phyloP scores from a whole-genome alignment of 2,329 filamentous ascomycete genomes.

The Aspergillus pseudonomiae region DNA sequence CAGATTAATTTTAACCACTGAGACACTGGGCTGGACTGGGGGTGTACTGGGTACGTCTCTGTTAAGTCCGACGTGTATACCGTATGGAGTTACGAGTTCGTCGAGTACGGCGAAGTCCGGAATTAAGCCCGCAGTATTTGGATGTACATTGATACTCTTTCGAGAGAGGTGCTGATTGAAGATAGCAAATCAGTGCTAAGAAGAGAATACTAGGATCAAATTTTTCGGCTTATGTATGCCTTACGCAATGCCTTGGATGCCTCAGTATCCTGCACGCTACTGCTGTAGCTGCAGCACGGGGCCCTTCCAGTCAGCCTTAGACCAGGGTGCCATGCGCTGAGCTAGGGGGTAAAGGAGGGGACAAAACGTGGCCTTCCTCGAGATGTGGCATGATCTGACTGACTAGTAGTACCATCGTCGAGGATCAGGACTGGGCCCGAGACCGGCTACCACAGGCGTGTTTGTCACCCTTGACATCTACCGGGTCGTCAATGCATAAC shows the following conservation, averaged over 20 bases:
- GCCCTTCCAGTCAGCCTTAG: not conserved
- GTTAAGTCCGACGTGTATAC: not conserved
- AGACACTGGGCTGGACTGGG: not conserved
- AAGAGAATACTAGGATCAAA: not conserved
- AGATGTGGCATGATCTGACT: conserved; percentile 7
- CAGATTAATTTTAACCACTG: not conserved
- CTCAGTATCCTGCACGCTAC: not conserved
- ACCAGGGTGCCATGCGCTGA: conserved; percentile 14
- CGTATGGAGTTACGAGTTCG: not conserved
- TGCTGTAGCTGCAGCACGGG: not conserved
- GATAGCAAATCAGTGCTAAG: not conserved
- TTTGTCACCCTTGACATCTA: not conserved
- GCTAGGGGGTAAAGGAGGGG: not conserved
- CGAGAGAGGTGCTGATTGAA: conserved; percentile 7
- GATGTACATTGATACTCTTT: conserved; percentile 8
- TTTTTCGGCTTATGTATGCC: not conserved
- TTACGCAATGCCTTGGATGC: not conserved
- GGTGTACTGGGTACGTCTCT: not conserved
- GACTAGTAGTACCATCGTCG: not conserved
- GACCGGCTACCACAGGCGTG: not conserved
- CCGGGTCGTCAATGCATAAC: not conserved
- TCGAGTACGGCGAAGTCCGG: not conserved
- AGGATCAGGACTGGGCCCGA: not conserved
- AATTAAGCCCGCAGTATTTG: not conserved
- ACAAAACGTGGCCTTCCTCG: conserved; percentile 11